Percentiles rank a stretch among this genome's conserved stretches.
Conservation (phyloP, 2,329 filamentous ascomycete species). For the Beauveria bassiana region DNA sequence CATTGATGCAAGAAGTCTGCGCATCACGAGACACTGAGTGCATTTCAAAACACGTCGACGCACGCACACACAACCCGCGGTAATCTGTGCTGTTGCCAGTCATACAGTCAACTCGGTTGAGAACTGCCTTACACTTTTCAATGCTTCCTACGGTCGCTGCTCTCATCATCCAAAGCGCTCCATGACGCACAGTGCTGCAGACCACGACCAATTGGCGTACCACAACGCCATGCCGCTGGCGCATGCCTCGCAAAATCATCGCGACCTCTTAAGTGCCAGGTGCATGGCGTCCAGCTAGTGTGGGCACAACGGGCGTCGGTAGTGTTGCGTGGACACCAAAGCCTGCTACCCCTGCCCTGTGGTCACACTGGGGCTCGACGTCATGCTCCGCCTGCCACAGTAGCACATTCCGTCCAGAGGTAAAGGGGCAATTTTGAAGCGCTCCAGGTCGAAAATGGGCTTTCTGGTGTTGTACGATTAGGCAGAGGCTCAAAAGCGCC, state of each 20-base stretch:
- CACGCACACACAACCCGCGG: neutral
- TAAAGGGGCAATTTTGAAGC: neutral
- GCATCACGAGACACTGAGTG: constrained; percentile 9
- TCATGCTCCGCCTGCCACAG: constrained; percentile 10
- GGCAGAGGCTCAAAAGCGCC: neutral
- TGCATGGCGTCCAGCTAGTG: constrained; percentile 7
- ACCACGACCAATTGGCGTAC: constrained; percentile 4
- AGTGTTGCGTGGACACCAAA: constrained; percentile 2
- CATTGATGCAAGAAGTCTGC: constrained; percentile 5
- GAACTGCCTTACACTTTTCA: neutral
- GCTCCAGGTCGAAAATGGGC: neutral
- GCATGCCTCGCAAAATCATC: neutral
- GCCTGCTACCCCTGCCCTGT: constrained; percentile 3
- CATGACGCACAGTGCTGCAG: neutral
- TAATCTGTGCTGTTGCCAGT: neutral
- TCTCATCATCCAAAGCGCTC: neutral
- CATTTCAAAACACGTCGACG: constrained; percentile 5
- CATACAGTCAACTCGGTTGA: neutral
- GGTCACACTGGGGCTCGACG: constrained; percentile 11
- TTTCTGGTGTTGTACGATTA: neutral
- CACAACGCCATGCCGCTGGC: neutral
- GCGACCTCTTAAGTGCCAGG: neutral
- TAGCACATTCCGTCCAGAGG: neutral
- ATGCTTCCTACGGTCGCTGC: neutral
- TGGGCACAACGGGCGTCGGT: constrained; percentile 10